Evolutionary conservation across 371 early-diverging fungal genomes (phyloP).

Genomic region (Saksenaea oblongispora): DNA sequence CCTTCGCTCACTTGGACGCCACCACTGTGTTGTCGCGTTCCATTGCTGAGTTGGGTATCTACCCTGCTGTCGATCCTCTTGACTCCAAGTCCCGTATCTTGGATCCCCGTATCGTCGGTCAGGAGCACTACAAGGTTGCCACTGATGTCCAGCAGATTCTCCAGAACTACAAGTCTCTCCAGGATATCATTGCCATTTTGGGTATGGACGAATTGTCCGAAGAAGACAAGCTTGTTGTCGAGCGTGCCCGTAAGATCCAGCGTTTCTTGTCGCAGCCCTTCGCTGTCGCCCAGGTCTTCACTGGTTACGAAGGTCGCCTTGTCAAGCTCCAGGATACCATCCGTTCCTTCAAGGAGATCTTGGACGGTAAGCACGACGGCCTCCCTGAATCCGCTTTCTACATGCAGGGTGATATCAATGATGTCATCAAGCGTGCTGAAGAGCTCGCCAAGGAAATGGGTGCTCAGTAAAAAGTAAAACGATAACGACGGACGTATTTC

Average conservation of each 20-base stretch:
- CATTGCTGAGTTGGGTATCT: slow-evolving; percentile 98
- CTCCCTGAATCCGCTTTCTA: slow-evolving; percentile 96
- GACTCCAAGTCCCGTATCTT: slow-evolving; percentile 98
- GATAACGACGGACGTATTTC: neutral
- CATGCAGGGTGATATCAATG: slow-evolving; percentile 95
- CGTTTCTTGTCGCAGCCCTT: slow-evolving; percentile 99
- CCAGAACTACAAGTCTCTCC: slow-evolving; percentile 97
- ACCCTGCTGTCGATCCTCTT: slow-evolving; percentile 98
- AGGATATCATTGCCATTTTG: slow-evolving; percentile 98
- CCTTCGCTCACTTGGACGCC: slow-evolving; percentile 98
- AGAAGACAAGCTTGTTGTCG: slow-evolving; percentile 97
- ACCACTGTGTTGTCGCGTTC: slow-evolving; percentile 98
- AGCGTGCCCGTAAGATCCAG: slow-evolving; percentile 94
- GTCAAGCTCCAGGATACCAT: slow-evolving; percentile 94
- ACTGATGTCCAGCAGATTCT: slow-evolving; percentile 95
- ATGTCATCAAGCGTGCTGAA: slow-evolving; percentile 89
- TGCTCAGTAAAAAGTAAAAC: slow-evolving; percentile 18
- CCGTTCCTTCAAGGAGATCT: slow-evolving; percentile 95
- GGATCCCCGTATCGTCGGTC: slow-evolving; percentile 96
- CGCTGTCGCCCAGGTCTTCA: slow-evolving; percentile 96
- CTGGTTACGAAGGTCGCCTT: slow-evolving; percentile 96
- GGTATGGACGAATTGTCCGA: slow-evolving; percentile 98
- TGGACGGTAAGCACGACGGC: slow-evolving; percentile 94
- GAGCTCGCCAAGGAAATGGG: slow-evolving; percentile 27
- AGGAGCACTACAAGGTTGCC: slow-evolving; percentile 95